Base-by-base conservation (phyloP, 768 basidiomycete genomes). In the Rubroboletus pulcherrimus region DNA sequence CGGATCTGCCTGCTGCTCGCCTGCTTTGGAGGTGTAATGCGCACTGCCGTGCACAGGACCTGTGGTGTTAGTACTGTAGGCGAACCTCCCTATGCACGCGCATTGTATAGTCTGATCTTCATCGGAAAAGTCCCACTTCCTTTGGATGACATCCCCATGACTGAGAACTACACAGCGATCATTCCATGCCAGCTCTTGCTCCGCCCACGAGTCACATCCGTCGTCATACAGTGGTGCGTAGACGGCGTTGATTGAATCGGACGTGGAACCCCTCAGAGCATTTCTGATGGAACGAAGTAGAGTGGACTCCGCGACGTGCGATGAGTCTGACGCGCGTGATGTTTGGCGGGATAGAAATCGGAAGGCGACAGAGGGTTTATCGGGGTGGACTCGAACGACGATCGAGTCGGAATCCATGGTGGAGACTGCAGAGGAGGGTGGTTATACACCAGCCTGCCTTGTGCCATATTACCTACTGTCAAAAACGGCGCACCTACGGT, bases 71-170 rank as follows among this genome's bases (percentile, higher is more conserved):
- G 66, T 63, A n/a, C 56, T 68, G 61, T 86, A 83, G 62, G 86
- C 83, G 37, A 93, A 77, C 68, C 79, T 80, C 4, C 86, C 91
- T n/a, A 87, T 75, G 65, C 90, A 91, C 6, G 88, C 91, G 74
- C 80, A 89, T 62, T 90, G 90, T 34, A 93, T 81, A 1, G 79
- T 77, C 64, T 93, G 86, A 7, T 77, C 80, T 63, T 90, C 89
- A 40, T 82, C 75, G n/a, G 74, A 68, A 64, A 92, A 89, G 51
- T 78, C 80, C 91, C 91, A 93, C 63, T 83, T 83, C 64, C 85
- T 84, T 53, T 74, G 75, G 51, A 91, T 81, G 15, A 88, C 75
- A 1, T 87, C 87, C 0, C 87, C 91, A 17, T 76, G 75, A 55
- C 81, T 84, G 61, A 89, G 74, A 1, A 88, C 73, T 0, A 87